Evolutionary conservation across 73 alveolate species (phyloP).

Genomic region (Halteria grandinella): DNA sequence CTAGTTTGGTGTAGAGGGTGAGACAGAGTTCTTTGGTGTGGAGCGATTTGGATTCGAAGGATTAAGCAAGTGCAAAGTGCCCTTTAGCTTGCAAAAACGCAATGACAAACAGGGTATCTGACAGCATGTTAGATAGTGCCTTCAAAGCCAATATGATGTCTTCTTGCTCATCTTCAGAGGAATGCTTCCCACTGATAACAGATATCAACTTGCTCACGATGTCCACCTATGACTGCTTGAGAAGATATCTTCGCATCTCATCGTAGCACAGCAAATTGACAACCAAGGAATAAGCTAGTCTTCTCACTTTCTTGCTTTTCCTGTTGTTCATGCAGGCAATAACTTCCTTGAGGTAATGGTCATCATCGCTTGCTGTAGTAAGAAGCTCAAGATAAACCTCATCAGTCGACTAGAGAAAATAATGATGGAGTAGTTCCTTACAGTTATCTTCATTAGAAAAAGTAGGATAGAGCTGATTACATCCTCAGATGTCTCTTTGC

Average conservation of each 20-base stretch:
- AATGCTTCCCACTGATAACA: neutral
- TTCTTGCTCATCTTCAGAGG: neutral
- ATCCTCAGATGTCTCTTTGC: conserved; percentile 46
- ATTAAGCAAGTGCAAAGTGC: conserved; percentile 26
- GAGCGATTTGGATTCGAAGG: conserved; percentile 34
- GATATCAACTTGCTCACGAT: conserved; percentile 10
- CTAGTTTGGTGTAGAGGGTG: conserved; percentile 28
- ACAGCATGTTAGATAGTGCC: conserved; percentile 30
- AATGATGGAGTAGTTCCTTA: neutral
- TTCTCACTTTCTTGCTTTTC: neutral
- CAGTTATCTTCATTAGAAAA: conserved; percentile 40
- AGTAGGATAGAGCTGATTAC: conserved; percentile 12
- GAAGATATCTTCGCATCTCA: conserved; percentile 19
- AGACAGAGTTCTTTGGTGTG: conserved; percentile 36
- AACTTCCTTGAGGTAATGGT: neutral
- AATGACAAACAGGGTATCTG: conserved; percentile 16
- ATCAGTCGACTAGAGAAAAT: conserved; percentile 9
- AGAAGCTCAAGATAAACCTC: conserved; percentile 23
- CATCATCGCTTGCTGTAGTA: conserved; percentile 3
- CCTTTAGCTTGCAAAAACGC: conserved; percentile 42
- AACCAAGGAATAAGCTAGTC: conserved; percentile 33
- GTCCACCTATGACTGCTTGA: conserved; percentile 10
- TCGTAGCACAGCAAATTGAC: conserved; percentile 38
- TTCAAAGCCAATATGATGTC: neutral
- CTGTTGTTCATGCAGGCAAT: neutral